Conservation (phyloP, 768 basidiomycete species). For the Suillus weaverae region DNA sequence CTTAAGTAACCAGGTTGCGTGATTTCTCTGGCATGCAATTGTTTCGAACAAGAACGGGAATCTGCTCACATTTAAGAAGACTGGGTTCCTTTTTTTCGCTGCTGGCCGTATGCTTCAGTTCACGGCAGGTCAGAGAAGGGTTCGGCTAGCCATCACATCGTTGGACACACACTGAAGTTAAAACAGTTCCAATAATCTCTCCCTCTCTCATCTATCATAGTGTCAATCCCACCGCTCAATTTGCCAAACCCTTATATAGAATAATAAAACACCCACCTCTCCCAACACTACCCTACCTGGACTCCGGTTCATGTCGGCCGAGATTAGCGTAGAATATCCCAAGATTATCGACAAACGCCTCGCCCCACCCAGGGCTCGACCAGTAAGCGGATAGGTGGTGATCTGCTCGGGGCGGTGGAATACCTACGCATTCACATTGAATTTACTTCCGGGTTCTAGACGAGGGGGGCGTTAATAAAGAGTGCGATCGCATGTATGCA, state of each 20-base stretch:
- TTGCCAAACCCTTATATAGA: not conserved
- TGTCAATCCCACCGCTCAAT: too few species aligned
- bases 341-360: conserved; percentile 4
- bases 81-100: not conserved
- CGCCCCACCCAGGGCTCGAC: not conserved
- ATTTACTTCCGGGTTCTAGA: conserved; percentile 9
- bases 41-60: not conserved
- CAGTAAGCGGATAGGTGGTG: conserved; percentile 3
- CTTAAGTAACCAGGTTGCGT: not conserved
- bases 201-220: not conserved
- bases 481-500: not conserved
- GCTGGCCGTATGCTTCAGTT: not conserved
- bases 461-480: not conserved
- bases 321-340: conserved; percentile 26
- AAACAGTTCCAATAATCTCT: not conserved
- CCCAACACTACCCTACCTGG: not conserved
- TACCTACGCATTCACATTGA: conserved; percentile 7
- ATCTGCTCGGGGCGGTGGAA: conserved; percentile 9
- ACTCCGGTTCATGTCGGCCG: conserved; percentile 9
- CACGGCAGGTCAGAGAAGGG: not conserved
- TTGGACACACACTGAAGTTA: not conserved
- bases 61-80: not conserved
- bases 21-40: not conserved
- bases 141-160: not conserved
- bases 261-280: not conserved